A percentile compares a stretch with the other conserved stretches of the same genome.
phyloP scores from a whole-genome alignment of 768 basidiomycete genomes.

The Boletus tomentosulus region DNA sequence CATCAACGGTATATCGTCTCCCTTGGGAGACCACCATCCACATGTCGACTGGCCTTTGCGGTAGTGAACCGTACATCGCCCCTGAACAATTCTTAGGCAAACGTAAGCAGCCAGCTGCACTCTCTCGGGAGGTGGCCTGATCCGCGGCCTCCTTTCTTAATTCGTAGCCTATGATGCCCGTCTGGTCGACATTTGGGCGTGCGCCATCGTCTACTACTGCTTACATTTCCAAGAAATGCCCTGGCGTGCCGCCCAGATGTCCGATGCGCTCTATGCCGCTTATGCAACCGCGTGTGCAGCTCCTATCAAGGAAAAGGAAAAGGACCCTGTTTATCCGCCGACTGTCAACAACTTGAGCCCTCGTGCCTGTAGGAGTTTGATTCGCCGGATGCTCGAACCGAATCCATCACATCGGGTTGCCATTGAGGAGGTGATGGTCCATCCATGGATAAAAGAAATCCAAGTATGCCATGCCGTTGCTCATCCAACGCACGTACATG shows the following conservation, averaged over 20 bases:
- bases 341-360: constrained; percentile 90
- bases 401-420: constrained; percentile 71
- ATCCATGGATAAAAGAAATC: constrained; percentile 76
- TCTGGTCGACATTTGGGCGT: constrained; percentile 96
- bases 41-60: constrained; percentile 95
- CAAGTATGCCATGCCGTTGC: constrained; percentile 73
- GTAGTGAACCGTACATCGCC: constrained; percentile 97
- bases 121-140: constrained; percentile 38
- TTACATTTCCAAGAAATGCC: constrained; percentile 97
- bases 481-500: constrained; percentile 70
- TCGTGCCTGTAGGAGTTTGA: constrained; percentile 73
- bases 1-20: constrained; percentile 96
- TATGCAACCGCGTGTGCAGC: constrained; percentile 50
- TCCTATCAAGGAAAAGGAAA: constrained; percentile 30
- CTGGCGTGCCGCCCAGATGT: constrained; percentile 89
- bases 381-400: constrained; percentile 94
- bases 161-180: constrained; percentile 90
- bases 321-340: constrained; percentile 37
- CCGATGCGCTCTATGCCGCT: constrained; percentile 75
- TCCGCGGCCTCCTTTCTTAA: constrained; percentile 15
- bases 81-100: constrained; percentile 96
- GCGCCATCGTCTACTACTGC: constrained; percentile 97
- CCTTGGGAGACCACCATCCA: constrained; percentile 98
- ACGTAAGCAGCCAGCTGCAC: constrained; percentile 62
- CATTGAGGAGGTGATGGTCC: constrained; percentile 77